phyloP scores from a whole-genome alignment of 148 eudicot genomes.

The Chenopodium quinoa region DNA sequence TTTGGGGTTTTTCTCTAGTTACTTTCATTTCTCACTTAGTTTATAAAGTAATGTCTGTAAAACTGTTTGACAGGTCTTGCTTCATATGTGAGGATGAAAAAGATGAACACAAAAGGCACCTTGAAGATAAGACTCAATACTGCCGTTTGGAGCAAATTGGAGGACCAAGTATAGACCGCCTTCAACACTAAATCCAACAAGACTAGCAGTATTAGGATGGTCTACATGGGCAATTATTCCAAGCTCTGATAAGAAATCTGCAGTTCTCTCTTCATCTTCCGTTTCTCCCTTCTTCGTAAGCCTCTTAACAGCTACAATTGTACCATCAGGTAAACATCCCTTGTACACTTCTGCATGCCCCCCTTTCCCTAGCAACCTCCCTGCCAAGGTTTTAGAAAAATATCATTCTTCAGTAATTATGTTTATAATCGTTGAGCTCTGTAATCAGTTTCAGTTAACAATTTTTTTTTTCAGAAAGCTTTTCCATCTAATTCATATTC shows the following conservation, averaged over 20 bases:
- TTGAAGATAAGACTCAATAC: constrained; percentile 70
- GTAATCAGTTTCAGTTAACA: background rate
- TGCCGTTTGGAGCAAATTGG: constrained; percentile 67
- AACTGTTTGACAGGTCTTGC: background rate
- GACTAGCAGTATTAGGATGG: constrained; percentile 74
- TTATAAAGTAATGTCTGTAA: background rate
- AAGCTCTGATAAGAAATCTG: constrained; percentile 82
- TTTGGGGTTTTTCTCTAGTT: background rate
- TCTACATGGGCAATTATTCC: constrained; percentile 94
- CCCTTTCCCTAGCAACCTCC: constrained; percentile 60
- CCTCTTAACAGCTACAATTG: constrained; percentile 76
- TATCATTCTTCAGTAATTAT: background rate
- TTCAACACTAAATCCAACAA: constrained; percentile 72
- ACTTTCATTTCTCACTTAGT: background rate
- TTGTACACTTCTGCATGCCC: constrained; percentile 75
- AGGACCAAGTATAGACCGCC: constrained; percentile 76
- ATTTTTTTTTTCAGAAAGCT: too few relatives aligned
- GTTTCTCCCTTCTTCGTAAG: constrained; percentile 58
- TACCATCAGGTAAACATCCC: constrained; percentile 53
- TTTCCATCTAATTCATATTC: too few relatives aligned
- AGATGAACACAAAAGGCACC: constrained; percentile 35
- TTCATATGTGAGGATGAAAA: constrained; percentile 5
- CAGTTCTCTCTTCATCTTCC: constrained; percentile 63
- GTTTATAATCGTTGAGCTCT: too few relatives aligned
- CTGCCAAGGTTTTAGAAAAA: constrained; percentile 34